phyloP scores from a whole-genome alignment of 2,329 filamentous ascomycete species.

The Fusarium multiceps region DNA sequence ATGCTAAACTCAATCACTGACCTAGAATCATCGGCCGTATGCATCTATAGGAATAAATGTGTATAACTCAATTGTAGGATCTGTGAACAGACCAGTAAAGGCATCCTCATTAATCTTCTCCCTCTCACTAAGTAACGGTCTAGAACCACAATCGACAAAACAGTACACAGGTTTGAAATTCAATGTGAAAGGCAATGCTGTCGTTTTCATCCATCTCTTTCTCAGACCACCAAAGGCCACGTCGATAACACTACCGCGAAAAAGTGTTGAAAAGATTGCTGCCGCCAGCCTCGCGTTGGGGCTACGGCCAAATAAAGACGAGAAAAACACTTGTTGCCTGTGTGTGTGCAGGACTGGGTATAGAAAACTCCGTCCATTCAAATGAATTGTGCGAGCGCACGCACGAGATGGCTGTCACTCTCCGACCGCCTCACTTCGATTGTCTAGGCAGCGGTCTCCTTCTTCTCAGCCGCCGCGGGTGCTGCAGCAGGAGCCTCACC shows the following conservation, averaged over 20 bases:
- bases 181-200: not conserved
- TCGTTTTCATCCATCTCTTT: constrained; percentile 23
- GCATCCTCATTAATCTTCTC: constrained; percentile 15
- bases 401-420: constrained; percentile 10
- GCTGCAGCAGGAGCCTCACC: constrained; percentile 40
- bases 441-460: constrained; percentile 35
- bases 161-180: constrained; percentile 2
- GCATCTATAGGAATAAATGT: not conserved
- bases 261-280: constrained; percentile 1
- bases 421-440: constrained; percentile 35
- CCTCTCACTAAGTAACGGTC: not conserved
- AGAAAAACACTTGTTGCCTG: constrained; percentile 15
- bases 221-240: constrained; percentile 21
- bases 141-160: not conserved
- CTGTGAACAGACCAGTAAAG: constrained; percentile 8
- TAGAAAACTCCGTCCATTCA: constrained; percentile 23
- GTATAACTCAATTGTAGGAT: constrained; percentile 6
- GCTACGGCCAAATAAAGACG: constrained; percentile 4
- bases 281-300: constrained; percentile 34
- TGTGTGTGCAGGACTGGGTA: constrained; percentile 22
- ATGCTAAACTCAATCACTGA: not conserved
- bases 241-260: constrained; percentile 8
- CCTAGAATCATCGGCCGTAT: not conserved
- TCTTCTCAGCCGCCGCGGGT: constrained; percentile 36
- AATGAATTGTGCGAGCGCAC: constrained; percentile 9